These are phyloP conservation scores for Cordyceps tenuipes DNA, from an alignment of 2,329 filamentous ascomycete species.

Conservation along the genomic window DNA sequence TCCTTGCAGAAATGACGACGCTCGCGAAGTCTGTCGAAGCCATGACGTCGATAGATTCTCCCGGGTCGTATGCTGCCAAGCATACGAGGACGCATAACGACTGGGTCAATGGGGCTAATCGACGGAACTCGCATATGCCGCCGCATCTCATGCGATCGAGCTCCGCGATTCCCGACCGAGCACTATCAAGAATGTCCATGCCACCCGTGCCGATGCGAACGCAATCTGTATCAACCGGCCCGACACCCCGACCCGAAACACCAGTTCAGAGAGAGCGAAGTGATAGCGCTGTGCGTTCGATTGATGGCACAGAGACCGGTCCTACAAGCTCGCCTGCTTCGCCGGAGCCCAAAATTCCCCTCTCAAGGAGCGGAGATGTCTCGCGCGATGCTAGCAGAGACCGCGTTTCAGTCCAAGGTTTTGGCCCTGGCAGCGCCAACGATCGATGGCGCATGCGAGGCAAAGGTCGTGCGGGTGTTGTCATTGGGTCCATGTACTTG, in stretches of 20 bases:
- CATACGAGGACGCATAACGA: slow-evolving; percentile 37
- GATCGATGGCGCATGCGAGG: slow-evolving; percentile 75
- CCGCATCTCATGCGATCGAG: slow-evolving; percentile 39
- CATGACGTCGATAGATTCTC: slow-evolving; percentile 69
- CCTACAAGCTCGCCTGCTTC: slow-evolving; percentile 28
- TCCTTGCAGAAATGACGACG: slow-evolving; percentile 68
- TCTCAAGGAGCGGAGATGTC: slow-evolving; percentile 34
- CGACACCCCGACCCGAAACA: slow-evolving; percentile 37
- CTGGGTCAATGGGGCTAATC: slow-evolving; percentile 27
- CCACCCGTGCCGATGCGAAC: slow-evolving; percentile 51
- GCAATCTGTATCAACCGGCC: slow-evolving; percentile 34
- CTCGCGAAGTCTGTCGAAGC: slow-evolving; percentile 65
- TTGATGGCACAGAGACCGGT: slow-evolving; percentile 36
- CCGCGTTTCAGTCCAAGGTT: slow-evolving; percentile 59
- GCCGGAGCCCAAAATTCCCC: slow-evolving; percentile 31
- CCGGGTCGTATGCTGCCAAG: slow-evolving; percentile 42
- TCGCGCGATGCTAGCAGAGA: slow-evolving; percentile 45
- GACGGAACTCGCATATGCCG: slow-evolving; percentile 48
- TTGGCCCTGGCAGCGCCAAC: slow-evolving; percentile 61
- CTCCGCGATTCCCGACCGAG: slow-evolving; percentile 51
- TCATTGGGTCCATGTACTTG: slow-evolving; percentile 78
- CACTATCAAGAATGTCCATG: slow-evolving; percentile 71
- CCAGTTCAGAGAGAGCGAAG: slow-evolving; percentile 41
- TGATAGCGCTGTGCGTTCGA: slow-evolving; percentile 39
- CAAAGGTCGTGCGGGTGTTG: slow-evolving; percentile 68